These are phyloP conservation scores for Capronia coronata DNA, from an alignment of 2,329 filamentous ascomycete genomes.

Conservation along the genomic window DNA sequence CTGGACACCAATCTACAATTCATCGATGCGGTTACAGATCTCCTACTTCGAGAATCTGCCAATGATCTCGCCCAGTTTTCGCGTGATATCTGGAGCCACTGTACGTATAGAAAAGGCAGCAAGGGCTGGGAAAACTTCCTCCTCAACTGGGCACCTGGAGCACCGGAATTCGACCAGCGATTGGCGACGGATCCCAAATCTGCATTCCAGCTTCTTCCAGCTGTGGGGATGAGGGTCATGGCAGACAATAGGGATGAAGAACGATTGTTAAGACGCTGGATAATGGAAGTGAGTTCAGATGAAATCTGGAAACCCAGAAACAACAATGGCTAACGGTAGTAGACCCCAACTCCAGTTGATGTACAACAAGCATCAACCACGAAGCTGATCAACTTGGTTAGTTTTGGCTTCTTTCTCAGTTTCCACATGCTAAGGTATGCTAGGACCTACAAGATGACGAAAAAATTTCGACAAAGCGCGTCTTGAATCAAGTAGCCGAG, in stretches of 20 bases:
- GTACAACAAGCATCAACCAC: constrained; percentile 9
- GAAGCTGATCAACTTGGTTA: constrained; percentile 6
- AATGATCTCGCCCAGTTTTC: not conserved
- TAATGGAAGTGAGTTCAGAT: constrained; percentile 1
- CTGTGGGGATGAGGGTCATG: constrained; percentile 18
- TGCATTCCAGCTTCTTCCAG: constrained; percentile 17
- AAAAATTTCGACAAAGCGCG: too few species aligned
- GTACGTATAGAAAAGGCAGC: constrained; percentile 11
- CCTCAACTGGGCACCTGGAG: constrained; percentile 18
- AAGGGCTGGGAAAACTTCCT: constrained; percentile 26
- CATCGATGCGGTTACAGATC: constrained; percentile 12
- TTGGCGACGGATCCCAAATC: constrained; percentile 9
- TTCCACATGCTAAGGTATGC: not conserved
- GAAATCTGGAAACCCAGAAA: not conserved
- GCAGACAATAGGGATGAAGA: constrained; percentile 16
- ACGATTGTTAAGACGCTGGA: constrained; percentile 4
- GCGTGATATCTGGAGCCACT: not conserved
- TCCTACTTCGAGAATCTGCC: constrained; percentile 7
- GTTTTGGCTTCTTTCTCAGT: not conserved
- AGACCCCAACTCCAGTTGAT: not conserved
- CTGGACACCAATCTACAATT: constrained; percentile 22
- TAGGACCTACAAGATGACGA: not conserved
- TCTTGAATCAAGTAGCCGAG: too few species aligned
- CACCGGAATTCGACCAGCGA: not conserved
- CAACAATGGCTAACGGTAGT: not conserved